Base-by-base conservation (phyloP, 306 rosid genomes). In the Casuarina equisetifolia region DNA sequence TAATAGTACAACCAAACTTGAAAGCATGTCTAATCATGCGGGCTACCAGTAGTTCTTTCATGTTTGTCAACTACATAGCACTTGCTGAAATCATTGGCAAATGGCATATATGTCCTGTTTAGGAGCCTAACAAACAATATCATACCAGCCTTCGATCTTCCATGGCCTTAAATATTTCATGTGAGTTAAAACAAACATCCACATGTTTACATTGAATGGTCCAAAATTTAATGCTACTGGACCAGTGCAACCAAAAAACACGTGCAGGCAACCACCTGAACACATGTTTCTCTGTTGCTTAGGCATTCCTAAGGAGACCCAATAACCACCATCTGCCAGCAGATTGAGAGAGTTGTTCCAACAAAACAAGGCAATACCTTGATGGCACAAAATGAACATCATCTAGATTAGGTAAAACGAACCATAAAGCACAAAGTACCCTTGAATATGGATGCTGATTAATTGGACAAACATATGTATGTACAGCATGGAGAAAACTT, bases 381-480 rank as follows among this genome's bases (percentile, higher is more conserved):
- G 58, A 52, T 35, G 7, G 17, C 43, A 54, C 50, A 32, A 39
- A 25, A 61, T 20, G 1, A 35, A 4, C 19, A 66, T 39, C 51
- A 66, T 16, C 36, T 15, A 50, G 17, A 46, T 49, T 13, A 64
- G 59, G 20, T 52, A 69, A 73, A 62, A 66, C 39, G 74, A 25
- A 54, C 54, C 74, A 43, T 52, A 74, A 69, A 63, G 32, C 16
- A 16, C 11, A 40, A 16, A 32, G 70, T 3, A 40, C 15, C 71
- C 50, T 16, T 66, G 10, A 9, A 66, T 72, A 48, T 52, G 35
- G 36, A 74, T 67, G 76, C 25, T 40, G 49, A 57, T 69, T 46
- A 62, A 53, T 57, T 20, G 67, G 66, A 69, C 57, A 83, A 35
- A 50, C 72, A 75, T 73, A 71, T 48, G 73, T 78, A 72, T 44